Percentiles rank a stretch among this genome's conserved stretches.
These are phyloP conservation scores for Colletotrichum tropicale DNA, from an alignment of 2,329 filamentous ascomycete species.

Conservation along the genomic window DNA sequence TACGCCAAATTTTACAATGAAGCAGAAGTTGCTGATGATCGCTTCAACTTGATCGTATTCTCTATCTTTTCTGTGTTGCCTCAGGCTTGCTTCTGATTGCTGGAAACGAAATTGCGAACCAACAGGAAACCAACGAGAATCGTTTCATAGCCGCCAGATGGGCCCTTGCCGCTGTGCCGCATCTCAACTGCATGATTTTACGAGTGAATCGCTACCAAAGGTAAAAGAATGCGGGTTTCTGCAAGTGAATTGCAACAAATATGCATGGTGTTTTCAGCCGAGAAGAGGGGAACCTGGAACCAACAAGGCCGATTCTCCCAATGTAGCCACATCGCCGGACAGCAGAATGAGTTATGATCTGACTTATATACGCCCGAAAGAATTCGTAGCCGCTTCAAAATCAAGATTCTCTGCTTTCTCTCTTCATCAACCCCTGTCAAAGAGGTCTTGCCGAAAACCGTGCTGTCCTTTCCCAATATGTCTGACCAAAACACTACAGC, in stretches of 20 bases:
- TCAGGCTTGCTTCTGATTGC: not conserved
- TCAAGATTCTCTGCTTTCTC: too few species aligned
- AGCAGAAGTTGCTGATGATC: not conserved
- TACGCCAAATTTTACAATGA: not conserved
- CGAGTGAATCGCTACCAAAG: not conserved
- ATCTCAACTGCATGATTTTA: not conserved
- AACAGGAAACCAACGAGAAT: not conserved
- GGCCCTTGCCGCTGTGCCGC: not conserved
- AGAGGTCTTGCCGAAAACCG: too few species aligned
- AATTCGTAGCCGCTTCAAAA: rapidly evolving
- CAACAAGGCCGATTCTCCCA: not conserved
- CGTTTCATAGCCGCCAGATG: not conserved
- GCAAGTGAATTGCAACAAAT: not conserved
- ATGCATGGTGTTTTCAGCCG: not conserved
- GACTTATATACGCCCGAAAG: not conserved
- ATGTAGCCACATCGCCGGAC: not conserved
- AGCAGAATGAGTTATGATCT: not conserved
- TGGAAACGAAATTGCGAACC: not conserved
- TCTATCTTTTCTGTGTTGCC: not conserved
- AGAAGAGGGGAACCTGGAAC: not conserved
- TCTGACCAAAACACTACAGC: not conserved
- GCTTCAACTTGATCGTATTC: too few species aligned
- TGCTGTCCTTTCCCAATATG: not conserved
- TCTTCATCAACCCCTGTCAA: too few species aligned
- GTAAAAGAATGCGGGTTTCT: not conserved